Conservation (phyloP, 2,329 filamentous ascomycete species). For the Rutstroemia sp. region DNA sequence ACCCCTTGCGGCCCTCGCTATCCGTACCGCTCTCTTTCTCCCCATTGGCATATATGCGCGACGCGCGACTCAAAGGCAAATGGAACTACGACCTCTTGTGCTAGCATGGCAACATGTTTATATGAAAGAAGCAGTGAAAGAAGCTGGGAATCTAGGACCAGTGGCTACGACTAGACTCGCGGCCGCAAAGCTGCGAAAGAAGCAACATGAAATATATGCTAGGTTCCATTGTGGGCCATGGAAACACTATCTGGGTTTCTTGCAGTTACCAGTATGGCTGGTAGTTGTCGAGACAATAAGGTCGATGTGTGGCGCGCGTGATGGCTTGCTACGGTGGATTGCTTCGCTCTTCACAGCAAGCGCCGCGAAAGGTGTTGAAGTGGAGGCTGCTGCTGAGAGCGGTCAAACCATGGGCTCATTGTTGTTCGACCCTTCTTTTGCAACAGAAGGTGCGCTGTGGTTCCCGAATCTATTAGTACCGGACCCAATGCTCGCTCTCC, state of each 20-base stretch:
- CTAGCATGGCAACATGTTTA: constrained; percentile 31
- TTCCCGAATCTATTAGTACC: constrained; percentile 47
- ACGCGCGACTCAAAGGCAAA: constrained; percentile 33
- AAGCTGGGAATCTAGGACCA: constrained; percentile 22
- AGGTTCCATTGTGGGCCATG: constrained; percentile 30
- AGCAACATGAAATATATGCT: constrained; percentile 27
- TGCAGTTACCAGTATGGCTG: constrained; percentile 40
- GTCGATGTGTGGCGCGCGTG: constrained; percentile 37
- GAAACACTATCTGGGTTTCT: constrained; percentile 28
- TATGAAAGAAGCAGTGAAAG: constrained; percentile 21
- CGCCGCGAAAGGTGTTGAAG: background rate
- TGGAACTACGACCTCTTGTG: constrained; percentile 36
- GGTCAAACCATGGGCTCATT: background rate
- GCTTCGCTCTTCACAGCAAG: constrained; percentile 4
- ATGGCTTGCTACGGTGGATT: constrained; percentile 35
- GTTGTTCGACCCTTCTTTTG: constrained; percentile 31
- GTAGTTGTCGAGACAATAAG: constrained; percentile 39
- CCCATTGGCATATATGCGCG: constrained; percentile 39
- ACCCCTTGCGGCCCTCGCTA: constrained; percentile 44
- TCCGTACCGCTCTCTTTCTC: constrained; percentile 40
- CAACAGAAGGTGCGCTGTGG: constrained; percentile 52
- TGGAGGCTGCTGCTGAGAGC: background rate
- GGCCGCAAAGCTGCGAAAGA: constrained; percentile 19
- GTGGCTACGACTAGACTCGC: constrained; percentile 10
- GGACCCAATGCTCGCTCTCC: constrained; percentile 44